Evolutionary conservation across 1,139 yeast genomes (phyloP).

Genomic region (Geotrichum restrictum): DNA sequence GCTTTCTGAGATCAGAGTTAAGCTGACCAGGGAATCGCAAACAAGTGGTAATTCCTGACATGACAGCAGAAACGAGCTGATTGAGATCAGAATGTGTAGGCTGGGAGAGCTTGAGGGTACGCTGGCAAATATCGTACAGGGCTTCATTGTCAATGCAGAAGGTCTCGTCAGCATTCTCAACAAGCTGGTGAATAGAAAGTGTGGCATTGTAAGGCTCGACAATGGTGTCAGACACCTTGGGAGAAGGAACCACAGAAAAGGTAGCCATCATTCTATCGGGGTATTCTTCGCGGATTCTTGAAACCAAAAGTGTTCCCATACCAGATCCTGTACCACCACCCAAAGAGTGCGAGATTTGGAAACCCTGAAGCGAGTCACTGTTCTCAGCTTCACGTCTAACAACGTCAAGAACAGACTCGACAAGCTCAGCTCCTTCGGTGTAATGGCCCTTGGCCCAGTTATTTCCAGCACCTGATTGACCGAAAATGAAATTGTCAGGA

Average conservation of each 20-base stretch:
- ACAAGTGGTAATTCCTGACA: constrained; percentile 48
- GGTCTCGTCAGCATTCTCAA: constrained; percentile 45
- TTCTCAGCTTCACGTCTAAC: constrained; percentile 46
- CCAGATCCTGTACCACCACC: constrained; percentile 51
- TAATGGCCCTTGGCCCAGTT: constrained; percentile 50
- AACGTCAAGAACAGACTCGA: constrained; percentile 45
- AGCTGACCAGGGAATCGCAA: constrained; percentile 47
- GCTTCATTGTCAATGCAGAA: constrained; percentile 48
- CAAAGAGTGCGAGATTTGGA: constrained; percentile 46
- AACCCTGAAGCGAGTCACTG: constrained; percentile 45
- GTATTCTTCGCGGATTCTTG: constrained; percentile 44
- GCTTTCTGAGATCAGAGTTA: constrained; percentile 45
- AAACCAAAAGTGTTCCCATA: constrained; percentile 44
- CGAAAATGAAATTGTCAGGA: constrained; percentile 45
- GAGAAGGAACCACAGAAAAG: constrained; percentile 46
- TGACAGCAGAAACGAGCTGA: constrained; percentile 44
- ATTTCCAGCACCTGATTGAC: constrained; percentile 48
- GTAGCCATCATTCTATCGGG: constrained; percentile 48
- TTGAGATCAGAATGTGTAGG: constrained; percentile 45
- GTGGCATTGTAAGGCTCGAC: constrained; percentile 47
- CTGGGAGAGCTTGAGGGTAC: constrained; percentile 41
- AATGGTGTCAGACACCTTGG: constrained; percentile 45
- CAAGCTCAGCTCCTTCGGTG: constrained; percentile 47
- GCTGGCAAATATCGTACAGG: constrained; percentile 43
- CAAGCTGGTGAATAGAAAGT: constrained; percentile 44